Conservation (phyloP, 2,329 filamentous ascomycete species). For the Pseudogymnoascus destructans region DNA sequence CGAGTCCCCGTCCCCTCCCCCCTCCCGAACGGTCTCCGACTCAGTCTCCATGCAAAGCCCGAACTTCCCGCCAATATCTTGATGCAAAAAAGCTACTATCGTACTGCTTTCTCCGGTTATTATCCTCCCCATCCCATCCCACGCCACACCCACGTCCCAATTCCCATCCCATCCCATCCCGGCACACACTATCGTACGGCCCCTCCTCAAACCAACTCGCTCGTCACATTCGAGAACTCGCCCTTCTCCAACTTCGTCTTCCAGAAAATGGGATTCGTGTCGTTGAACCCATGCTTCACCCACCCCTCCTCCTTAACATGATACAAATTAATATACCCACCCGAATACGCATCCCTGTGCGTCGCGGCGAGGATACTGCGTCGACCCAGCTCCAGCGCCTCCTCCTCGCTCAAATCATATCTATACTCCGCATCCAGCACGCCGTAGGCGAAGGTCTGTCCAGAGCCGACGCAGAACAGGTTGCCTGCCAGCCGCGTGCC, state of each 20-base stretch:
- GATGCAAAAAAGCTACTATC: slow-evolving; percentile 5
- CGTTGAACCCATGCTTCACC: slow-evolving; percentile 97
- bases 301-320: slow-evolving; percentile 98
- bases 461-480: slow-evolving; percentile 94
- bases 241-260: slow-evolving; percentile 97
- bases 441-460: slow-evolving; percentile 97
- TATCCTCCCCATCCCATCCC: background rate
- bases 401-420: slow-evolving; percentile 77
- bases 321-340: slow-evolving; percentile 97
- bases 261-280: slow-evolving; percentile 99
- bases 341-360: slow-evolving; percentile 95
- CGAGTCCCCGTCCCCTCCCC: background rate
- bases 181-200: background rate
- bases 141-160: background rate
- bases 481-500: slow-evolving; percentile 87
- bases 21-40: background rate
- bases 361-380: slow-evolving; percentile 92
- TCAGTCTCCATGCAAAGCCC: background rate
- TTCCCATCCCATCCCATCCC: background rate
- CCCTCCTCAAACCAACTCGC: background rate
- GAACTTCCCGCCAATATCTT: background rate
- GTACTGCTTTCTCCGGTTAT: slow-evolving; percentile 5
- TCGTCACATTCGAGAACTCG: slow-evolving; percentile 90
- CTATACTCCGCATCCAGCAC: slow-evolving; percentile 91
- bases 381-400: slow-evolving; percentile 79